A percentile compares a stretch with the other conserved stretches of the same genome.
These are phyloP conservation scores for Cyclotella cryptica DNA, from an alignment of 108 stramenopile genomes.

Conservation along the genomic window DNA sequence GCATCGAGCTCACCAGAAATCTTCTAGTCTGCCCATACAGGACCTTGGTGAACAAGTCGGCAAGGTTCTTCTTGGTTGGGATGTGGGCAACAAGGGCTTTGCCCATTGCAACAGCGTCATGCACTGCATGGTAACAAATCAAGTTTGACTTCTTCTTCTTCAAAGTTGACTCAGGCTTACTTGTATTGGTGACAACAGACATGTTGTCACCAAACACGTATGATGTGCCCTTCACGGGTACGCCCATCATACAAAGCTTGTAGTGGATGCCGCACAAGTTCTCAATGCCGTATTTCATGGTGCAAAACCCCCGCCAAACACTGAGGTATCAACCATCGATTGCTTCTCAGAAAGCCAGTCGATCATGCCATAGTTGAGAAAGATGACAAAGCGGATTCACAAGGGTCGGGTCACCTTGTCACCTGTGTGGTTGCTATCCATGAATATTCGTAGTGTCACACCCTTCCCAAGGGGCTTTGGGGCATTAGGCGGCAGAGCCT, in stretches of 20 bases:
- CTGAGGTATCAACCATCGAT: slow-evolving; percentile 30
- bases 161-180: not conserved
- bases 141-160: not conserved
- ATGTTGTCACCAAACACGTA: not conserved
- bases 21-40: no score
- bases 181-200: not conserved
- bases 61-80: slow-evolving; percentile 38
- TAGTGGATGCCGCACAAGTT: not conserved
- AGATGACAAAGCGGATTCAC: no score
- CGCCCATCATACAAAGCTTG: slow-evolving; percentile 48
- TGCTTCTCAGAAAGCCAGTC: slow-evolving; percentile 41
- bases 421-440: no score
- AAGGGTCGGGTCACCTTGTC: no score
- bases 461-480: slow-evolving; percentile 20
- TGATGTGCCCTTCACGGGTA: slow-evolving; percentile 39
- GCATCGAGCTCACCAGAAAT: not conserved
- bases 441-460: not conserved
- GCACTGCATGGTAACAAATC: no score
- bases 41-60: slow-evolving; percentile 59
- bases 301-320: slow-evolving; percentile 6
- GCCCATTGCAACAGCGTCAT: no score
- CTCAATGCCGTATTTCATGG: no score
- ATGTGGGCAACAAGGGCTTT: slow-evolving; percentile 22
- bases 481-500: slow-evolving; percentile 31
- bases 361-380: slow-evolving; percentile 20